Base-by-base conservation (phyloP, 2,329 filamentous ascomycete genomes). In the Pseudogymnoascus sp. region DNA sequence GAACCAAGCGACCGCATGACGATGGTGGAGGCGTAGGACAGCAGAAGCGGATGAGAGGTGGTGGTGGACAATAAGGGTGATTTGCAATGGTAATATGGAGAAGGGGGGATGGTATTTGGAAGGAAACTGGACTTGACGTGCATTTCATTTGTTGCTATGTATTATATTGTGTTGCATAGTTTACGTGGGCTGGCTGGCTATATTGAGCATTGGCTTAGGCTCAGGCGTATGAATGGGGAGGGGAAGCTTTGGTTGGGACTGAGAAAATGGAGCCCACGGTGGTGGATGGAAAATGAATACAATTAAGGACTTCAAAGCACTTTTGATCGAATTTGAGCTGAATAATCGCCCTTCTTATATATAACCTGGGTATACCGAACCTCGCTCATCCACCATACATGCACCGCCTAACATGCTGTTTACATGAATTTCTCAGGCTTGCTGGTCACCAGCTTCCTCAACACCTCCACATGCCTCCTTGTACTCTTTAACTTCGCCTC, bases 381-480 rank as follows among this genome's bases (percentile, higher is more conserved):
- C 49, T 56, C 28, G 49, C 49, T 21, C 49, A 56, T 21, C 49
- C 28, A 34, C 49, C 28, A 34, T 18, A 28, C 38, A 12, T 25
- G n/a, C 11, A n/a, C 9, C 5, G 23, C 25, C 23, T 16, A 31
- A 25, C n/a, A 53, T 28, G 14, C 12, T 28, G 28, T 34, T n/a
- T 68, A 77, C 67, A 75, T 72, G 65, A 79, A 80, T 66, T 84
- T 85, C 12, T 78, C 76, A 14, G 81, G 80, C 65, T 87, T 86
- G 69, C 82, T 88, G 64, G 83, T 79, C 75, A 91, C 88, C 77
- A 91, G 79, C 72, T 82, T 85, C 68, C 80, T 80, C 69, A 90
- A 71, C 9, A 88, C 82, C 66, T 89, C 86, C 64, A 90, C 85
- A 73, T 91, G 88, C 68, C 85, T 84, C 38, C 84, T 78, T 70